phyloP scores from a whole-genome alignment of 768 basidiomycete species.

The Boletus patriciae region DNA sequence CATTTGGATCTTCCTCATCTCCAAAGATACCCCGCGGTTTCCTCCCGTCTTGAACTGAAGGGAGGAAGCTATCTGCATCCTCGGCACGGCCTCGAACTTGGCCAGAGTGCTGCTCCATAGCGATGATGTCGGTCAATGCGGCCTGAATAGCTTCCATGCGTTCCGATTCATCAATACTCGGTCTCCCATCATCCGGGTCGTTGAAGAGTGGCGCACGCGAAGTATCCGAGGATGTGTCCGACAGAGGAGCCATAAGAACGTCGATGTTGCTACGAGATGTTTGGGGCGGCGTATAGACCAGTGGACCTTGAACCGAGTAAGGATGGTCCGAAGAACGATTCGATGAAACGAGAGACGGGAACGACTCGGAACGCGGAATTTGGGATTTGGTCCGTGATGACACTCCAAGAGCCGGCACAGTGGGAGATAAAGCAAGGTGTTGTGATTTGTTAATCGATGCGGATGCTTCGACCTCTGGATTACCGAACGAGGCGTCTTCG shows the following conservation, averaged over 20 bases:
- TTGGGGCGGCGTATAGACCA: slow-evolving; percentile 18
- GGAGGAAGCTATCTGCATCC: slow-evolving; percentile 3
- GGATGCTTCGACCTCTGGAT: slow-evolving; percentile 6
- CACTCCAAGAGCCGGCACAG: neutral
- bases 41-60: slow-evolving; percentile 10
- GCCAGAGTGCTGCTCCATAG: slow-evolving; percentile 62
- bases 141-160: slow-evolving; percentile 97
- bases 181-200: slow-evolving; percentile 63
- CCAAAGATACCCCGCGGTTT: slow-evolving; percentile 35
- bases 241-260: slow-evolving; percentile 74
- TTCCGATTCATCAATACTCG: slow-evolving; percentile 64
- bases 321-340: slow-evolving; percentile 16
- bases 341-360: slow-evolving; percentile 31
- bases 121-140: slow-evolving; percentile 94
- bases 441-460: slow-evolving; percentile 2
- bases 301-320: slow-evolving; percentile 18
- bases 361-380: slow-evolving; percentile 39
- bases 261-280: slow-evolving; percentile 57
- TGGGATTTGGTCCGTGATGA: slow-evolving; percentile 9
- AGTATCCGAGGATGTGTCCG: slow-evolving; percentile 50
- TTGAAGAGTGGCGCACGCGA: slow-evolving; percentile 76
- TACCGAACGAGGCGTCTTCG: slow-evolving; percentile 55
- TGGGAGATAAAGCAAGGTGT: slow-evolving; percentile 13
- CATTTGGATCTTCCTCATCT: slow-evolving; percentile 40
- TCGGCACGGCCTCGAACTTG: slow-evolving; percentile 16